Conservation (phyloP, 2,329 filamentous ascomycete genomes). For the Tetracladium maxilliforme region DNA sequence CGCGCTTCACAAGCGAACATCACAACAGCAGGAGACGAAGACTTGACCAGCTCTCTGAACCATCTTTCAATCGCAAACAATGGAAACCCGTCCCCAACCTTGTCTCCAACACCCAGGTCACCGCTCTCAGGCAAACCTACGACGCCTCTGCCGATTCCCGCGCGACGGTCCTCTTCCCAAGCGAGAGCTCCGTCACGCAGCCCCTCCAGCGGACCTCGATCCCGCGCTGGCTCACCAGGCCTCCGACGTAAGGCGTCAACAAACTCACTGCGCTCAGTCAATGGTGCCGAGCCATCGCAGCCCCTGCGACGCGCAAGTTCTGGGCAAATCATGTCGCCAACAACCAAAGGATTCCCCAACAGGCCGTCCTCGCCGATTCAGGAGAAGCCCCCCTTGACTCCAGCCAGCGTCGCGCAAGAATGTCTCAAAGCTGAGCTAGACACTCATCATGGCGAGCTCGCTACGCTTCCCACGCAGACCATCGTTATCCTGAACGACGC, state of each 20-base stretch:
- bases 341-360: too few relatives aligned
- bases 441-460: too few relatives aligned
- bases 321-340: neutral
- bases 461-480: conserved; percentile 46
- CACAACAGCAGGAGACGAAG: too few relatives aligned
- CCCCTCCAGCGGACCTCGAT: conserved; percentile 4
- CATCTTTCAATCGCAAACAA: too few relatives aligned
- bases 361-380: conserved; percentile 7
- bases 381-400: conserved; percentile 26
- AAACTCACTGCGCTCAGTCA: conserved; percentile 38
- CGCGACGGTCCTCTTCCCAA: neutral
- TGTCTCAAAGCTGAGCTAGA: conserved; percentile 59
- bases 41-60: too few relatives aligned
- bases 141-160: neutral
- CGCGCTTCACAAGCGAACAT: too few relatives aligned
- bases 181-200: neutral
- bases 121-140: too few relatives aligned
- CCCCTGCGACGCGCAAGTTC: conserved; percentile 25
- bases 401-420: conserved; percentile 44
- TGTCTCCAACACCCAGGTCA: too few relatives aligned
- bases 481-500: conserved; percentile 83
- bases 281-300: conserved; percentile 20
- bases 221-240: conserved; percentile 7
- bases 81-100: too few relatives aligned
- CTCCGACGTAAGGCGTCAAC: conserved; percentile 40